Evolutionary conservation across 2,329 filamentous ascomycete species (phyloP).

Genomic region (Phialophora verrucosa): DNA sequence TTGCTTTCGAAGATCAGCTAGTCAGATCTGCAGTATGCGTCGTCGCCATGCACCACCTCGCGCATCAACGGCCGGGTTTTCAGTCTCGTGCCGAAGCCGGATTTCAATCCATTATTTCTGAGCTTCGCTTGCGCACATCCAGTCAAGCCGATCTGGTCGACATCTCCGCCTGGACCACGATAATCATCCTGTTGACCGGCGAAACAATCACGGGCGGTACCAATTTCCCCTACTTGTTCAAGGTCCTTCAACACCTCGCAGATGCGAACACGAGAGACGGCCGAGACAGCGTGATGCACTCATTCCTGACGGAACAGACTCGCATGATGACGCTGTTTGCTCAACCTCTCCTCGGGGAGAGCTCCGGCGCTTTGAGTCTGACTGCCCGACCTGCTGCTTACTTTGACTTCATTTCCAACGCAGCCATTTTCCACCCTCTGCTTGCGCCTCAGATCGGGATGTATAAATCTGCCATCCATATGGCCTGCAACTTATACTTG

Average conservation of each 20-base stretch:
- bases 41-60: slow-evolving; percentile 40
- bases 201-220: slow-evolving; percentile 39
- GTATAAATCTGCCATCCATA: slow-evolving; percentile 33
- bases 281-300: slow-evolving; percentile 24
- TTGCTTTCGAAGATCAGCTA: slow-evolving; percentile 40
- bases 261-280: slow-evolving; percentile 14
- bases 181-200: slow-evolving; percentile 38
- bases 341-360: slow-evolving; percentile 35
- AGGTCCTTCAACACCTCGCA: slow-evolving; percentile 21
- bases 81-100: slow-evolving; percentile 31
- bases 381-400: background rate
- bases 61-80: slow-evolving; percentile 22
- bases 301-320: slow-evolving; percentile 25
- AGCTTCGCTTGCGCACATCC: slow-evolving; percentile 11
- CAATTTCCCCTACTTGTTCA: slow-evolving; percentile 26
- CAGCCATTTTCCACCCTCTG: slow-evolving; percentile 20
- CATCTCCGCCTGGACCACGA: slow-evolving; percentile 24
- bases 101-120: slow-evolving; percentile 17
- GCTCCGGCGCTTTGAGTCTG: slow-evolving; percentile 15
- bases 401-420: slow-evolving; percentile 30
- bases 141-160: slow-evolving; percentile 7
- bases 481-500: slow-evolving; percentile 40
- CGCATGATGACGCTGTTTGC: slow-evolving; percentile 30
- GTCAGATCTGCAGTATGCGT: slow-evolving; percentile 39
- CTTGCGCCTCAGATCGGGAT: slow-evolving; percentile 21